phyloP scores from a whole-genome alignment of 805 yeast species.

The Pichia occidentalis region DNA sequence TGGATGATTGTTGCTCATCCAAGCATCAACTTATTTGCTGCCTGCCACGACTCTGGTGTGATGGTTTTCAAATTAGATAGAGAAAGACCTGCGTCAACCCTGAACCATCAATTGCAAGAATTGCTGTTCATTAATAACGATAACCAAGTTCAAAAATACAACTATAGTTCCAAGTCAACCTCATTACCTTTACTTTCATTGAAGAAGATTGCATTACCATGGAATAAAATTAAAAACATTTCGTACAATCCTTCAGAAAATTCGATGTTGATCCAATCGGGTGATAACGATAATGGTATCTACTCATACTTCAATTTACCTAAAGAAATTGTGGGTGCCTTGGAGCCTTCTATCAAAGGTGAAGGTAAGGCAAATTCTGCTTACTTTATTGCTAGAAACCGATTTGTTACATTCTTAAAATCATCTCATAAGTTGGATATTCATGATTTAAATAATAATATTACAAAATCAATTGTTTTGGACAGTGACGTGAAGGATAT shows the following conservation, averaged over 20 bases:
- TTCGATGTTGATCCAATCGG: slow-evolving; percentile 75
- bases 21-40: slow-evolving; percentile 82
- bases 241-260: slow-evolving; percentile 92
- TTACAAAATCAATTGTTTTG: slow-evolving; percentile 73
- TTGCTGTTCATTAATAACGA: slow-evolving; percentile 74
- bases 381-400: slow-evolving; percentile 86
- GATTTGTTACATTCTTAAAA: slow-evolving; percentile 78
- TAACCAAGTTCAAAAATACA: slow-evolving; percentile 78
- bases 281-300: slow-evolving; percentile 56
- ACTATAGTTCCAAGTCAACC: slow-evolving; percentile 54
- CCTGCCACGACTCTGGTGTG: slow-evolving; percentile 95
- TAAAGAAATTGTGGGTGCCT: slow-evolving; percentile 85
- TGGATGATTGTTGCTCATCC: slow-evolving; percentile 93
- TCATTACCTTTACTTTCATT: slow-evolving; percentile 77
- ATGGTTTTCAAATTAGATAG: slow-evolving; percentile 97
- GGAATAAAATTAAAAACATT: slow-evolving; percentile 78
- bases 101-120: slow-evolving; percentile 54
- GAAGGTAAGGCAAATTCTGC: slow-evolving; percentile 84
- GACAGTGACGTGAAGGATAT: slow-evolving; percentile 65
- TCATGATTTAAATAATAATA: slow-evolving; percentile 72
- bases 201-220: slow-evolving; percentile 76
- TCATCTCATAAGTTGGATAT: slow-evolving; percentile 64
- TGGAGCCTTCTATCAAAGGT: slow-evolving; percentile 77
- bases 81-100: slow-evolving; percentile 78
- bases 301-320: slow-evolving; percentile 77